Evolutionary conservation across 441 rosid species (phyloP).

Genomic region (Gossypium schwendimanii): DNA sequence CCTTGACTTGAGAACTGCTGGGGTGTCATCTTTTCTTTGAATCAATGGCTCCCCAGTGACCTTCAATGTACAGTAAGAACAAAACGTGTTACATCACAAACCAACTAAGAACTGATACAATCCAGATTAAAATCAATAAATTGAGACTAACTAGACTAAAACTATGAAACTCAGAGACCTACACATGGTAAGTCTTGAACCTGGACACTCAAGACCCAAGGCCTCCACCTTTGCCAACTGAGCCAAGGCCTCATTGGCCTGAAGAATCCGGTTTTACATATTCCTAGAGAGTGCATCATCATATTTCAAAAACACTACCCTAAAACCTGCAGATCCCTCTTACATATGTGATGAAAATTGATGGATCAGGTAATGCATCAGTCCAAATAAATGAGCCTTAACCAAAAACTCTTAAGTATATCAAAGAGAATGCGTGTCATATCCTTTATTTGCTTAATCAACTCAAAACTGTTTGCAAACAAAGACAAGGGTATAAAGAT

Average conservation of each 20-base stretch:
- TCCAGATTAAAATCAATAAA: too few species aligned
- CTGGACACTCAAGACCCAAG: too few species aligned
- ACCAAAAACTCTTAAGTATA: background rate
- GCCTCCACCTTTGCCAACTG: too few species aligned
- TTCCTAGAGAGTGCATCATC: background rate
- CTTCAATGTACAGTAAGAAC: constrained; percentile 19
- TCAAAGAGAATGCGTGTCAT: background rate
- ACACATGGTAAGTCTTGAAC: too few species aligned
- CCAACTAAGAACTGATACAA: too few species aligned
- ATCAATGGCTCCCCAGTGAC: constrained; percentile 58
- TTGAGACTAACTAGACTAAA: too few species aligned
- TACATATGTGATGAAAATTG: background rate
- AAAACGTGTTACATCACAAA: background rate
- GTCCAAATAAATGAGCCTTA: background rate
- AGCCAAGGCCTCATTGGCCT: too few species aligned
- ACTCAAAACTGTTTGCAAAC: too few species aligned
- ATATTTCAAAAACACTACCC: background rate
- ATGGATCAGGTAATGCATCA: background rate
- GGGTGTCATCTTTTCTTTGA: constrained; percentile 59
- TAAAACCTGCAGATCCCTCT: background rate
- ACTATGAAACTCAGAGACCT: too few species aligned
- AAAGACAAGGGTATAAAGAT: too few species aligned
- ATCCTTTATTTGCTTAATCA: background rate
- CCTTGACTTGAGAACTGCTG: constrained; percentile 53
- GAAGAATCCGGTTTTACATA: background rate